Evolutionary conservation across 139 green algal species (phyloP).

Genomic region (Picocystis salinarum): DNA sequence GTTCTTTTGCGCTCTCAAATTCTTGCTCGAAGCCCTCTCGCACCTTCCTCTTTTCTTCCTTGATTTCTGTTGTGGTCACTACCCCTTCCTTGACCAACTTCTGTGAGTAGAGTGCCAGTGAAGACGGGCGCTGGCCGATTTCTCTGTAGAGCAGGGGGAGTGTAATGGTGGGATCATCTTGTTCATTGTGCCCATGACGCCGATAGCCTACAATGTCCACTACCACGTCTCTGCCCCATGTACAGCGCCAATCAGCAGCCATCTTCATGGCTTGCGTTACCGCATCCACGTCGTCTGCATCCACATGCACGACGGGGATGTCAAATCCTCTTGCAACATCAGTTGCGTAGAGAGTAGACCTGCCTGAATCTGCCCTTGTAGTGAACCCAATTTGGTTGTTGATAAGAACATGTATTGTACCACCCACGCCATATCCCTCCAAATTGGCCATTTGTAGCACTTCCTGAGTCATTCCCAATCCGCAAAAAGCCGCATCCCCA

Average conservation of each 20-base stretch:
- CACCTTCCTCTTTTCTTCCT: no score
- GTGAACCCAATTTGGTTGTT: conserved; percentile 83
- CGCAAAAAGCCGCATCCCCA: conserved; percentile 83
- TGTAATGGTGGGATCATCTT: conserved; percentile 97
- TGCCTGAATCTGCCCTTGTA: conserved; percentile 31
- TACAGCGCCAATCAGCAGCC: conserved; percentile 73
- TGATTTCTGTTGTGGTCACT: conserved; percentile 49
- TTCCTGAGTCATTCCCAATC: conserved; percentile 37
- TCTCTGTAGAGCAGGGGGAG: conserved; percentile 90
- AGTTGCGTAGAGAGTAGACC: conserved; percentile 71
- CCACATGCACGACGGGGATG: conserved; percentile 93
- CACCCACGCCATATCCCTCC: conserved; percentile 79
- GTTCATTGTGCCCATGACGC: conserved; percentile 87
- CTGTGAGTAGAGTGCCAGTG: conserved; percentile 46
- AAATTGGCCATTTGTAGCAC: conserved; percentile 85
- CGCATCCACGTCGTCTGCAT: conserved; percentile 87
- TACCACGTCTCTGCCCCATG: conserved; percentile 79
- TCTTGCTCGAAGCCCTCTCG: no score
- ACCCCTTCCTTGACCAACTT: conserved; percentile 49
- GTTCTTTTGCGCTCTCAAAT: no score
- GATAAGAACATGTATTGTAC: conserved; percentile 46
- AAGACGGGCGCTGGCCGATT: conserved; percentile 37
- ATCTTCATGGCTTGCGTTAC: conserved; percentile 79
- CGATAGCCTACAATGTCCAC: conserved; percentile 82
- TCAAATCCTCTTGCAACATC: conserved; percentile 89